Percentiles rank a stretch among this genome's conserved stretches.
Conservation (phyloP, 2,329 filamentous ascomycete species). For the Colletotrichum navitas region DNA sequence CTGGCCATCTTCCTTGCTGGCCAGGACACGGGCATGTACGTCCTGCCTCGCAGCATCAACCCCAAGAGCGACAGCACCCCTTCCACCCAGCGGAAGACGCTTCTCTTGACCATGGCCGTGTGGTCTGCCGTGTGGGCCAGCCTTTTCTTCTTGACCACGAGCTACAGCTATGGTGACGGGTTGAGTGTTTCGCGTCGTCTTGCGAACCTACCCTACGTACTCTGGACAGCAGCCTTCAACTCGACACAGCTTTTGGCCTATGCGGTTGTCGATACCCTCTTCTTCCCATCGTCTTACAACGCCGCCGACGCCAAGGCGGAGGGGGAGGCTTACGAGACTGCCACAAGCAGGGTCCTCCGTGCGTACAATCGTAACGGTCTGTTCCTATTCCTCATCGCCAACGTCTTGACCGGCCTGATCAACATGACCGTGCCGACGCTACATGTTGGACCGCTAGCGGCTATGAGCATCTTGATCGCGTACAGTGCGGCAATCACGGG, state of each 20-base stretch:
- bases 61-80: constrained; percentile 57
- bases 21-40: constrained; percentile 83
- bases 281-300: constrained; percentile 80
- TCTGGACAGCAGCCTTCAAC: constrained; percentile 96
- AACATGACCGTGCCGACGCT: constrained; percentile 90
- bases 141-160: constrained; percentile 78
- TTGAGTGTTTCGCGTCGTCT: constrained; percentile 87
- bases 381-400: constrained; percentile 86
- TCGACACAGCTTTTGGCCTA: constrained; percentile 84
- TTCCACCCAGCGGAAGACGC: constrained; percentile 64
- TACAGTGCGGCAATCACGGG: constrained; percentile 78
- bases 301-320: constrained; percentile 69
- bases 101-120: constrained; percentile 72
- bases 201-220: constrained; percentile 92
- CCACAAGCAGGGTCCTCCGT: constrained; percentile 84
- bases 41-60: constrained; percentile 73
- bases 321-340: constrained; percentile 71
- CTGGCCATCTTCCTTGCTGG: constrained; percentile 94
- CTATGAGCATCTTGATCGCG: constrained; percentile 80
- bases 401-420: constrained; percentile 88
- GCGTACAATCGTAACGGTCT: constrained; percentile 93
- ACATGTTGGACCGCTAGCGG: constrained; percentile 71
- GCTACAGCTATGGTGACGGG: constrained; percentile 76
- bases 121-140: constrained; percentile 77
- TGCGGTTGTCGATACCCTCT: constrained; percentile 79